These are phyloP conservation scores for Acanthamoeba triangularis DNA, from an alignment of 208 protist genomes.

Conservation along the genomic window DNA sequence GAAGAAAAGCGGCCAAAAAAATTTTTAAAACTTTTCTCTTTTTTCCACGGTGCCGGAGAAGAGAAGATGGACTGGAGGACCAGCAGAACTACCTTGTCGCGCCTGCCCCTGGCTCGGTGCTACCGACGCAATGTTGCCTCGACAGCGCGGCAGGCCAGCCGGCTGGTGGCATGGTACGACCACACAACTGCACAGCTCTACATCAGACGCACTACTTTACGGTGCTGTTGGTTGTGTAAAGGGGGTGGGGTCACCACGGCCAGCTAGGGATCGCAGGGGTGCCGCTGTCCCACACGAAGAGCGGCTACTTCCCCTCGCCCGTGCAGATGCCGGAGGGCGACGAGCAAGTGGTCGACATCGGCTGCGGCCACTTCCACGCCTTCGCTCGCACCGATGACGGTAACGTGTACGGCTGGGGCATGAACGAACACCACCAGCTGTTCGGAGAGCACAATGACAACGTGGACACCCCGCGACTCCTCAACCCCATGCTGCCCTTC, in stretches of 20 bases:
- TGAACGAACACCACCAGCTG: constrained; percentile 52
- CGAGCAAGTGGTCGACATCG: constrained; percentile 1
- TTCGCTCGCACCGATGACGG: background rate
- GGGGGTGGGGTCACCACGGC: constrained; percentile 58
- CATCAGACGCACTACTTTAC: too few relatives aligned
- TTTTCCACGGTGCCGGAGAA: too few relatives aligned
- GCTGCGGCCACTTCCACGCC: constrained; percentile 64
- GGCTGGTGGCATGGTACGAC: background rate
- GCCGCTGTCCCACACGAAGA: constrained; percentile 55
- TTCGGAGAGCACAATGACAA: background rate
- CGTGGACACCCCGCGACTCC: background rate
- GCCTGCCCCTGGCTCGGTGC: too few relatives aligned
- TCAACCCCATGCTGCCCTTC: constrained; percentile 26
- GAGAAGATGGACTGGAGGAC: too few relatives aligned
- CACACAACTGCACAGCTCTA: background rate
- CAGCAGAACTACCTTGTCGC: too few relatives aligned
- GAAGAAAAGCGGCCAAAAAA: too few relatives aligned
- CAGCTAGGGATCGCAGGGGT: constrained; percentile 8
- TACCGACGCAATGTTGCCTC: background rate
- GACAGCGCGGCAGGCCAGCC: background rate
- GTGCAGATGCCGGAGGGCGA: background rate
- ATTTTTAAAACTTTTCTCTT: too few relatives aligned
- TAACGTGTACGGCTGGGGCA: constrained; percentile 14
- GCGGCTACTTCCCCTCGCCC: background rate
- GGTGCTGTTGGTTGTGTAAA: background rate